These are phyloP conservation scores for Dendrobium nobile DNA, from an alignment of 106 monocot species.

Conservation along the genomic window DNA sequence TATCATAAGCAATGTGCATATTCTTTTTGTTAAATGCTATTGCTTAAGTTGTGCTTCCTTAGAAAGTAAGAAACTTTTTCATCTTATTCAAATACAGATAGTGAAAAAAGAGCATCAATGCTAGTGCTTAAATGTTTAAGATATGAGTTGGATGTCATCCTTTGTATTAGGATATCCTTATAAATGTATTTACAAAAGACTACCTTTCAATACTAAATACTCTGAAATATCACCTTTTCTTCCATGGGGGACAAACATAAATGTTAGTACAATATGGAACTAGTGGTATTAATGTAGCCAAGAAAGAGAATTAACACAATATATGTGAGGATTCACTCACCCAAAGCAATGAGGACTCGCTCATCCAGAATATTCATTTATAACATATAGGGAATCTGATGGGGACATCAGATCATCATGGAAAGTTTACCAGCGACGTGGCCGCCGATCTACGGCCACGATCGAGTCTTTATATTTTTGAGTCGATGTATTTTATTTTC, in stretches of 20 bases:
- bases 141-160: background rate
- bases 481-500: no score
- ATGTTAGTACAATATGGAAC: background rate
- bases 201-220: background rate
- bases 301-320: background rate
- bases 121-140: background rate
- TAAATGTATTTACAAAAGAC: background rate
- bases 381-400: background rate
- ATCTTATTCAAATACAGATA: background rate
- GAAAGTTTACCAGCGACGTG: no score
- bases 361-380: no score
- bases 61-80: background rate
- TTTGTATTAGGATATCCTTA: background rate
- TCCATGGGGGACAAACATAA: background rate
- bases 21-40: background rate
- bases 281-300: background rate
- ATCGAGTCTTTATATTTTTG: no score
- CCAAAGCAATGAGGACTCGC: background rate
- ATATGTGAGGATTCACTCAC: background rate
- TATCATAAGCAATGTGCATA: background rate
- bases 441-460: no score
- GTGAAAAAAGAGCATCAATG: background rate
- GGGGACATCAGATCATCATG: no score
- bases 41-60: background rate
- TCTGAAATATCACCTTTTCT: background rate